Base-by-base conservation (phyloP, 2,329 filamentous ascomycete species). In the Cyphellophora europaea region DNA sequence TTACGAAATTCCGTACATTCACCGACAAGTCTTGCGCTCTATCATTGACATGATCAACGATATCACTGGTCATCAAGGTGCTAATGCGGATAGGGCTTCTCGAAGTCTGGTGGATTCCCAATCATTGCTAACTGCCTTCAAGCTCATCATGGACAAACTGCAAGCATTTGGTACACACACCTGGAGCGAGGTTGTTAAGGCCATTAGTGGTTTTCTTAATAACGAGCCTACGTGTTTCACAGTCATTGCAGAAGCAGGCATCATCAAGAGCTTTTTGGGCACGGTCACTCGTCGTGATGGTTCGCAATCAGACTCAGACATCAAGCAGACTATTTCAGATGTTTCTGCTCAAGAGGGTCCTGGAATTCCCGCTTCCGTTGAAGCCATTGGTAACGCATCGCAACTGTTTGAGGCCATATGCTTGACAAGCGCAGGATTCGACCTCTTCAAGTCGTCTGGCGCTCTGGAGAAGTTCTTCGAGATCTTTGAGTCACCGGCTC, bases 161-260 rank as follows among this genome's bases (percentile, higher is more conserved):
- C 68, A 68, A 34, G 69, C 79, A 23, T 99, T 88, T 54, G 91
- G 91, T 10, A 91, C 89, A 2, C 81, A 91, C 40, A 86, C 96
- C 4, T 99, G 91, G 91, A 94, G 87, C 32, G 88, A 88, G 55
- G 82, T 87, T 5, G 85, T 94, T 42, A 88, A 81, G 36, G 89
- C 95, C 37, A 67, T 98, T 33, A 91, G 85, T 53, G 89, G 86
- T 49, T 98, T 98, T 58, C 93, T 99, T 50, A 93, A 99, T 61
- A 95, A 96, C 53, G 91, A 98, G 52, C 91, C 91, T 0, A 98
- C 91, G 1, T 98, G 91, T 57, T 98, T 94, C 56, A 82, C 86
- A 17, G 86, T 94, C 15, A 91, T 99, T 45, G 86, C 85, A 11
- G 91, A 99, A 61, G 89, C 91, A 33, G 87, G 87, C 14, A 72